phyloP scores from a whole-genome alignment of 768 basidiomycete genomes.

The Suillus fuscotomentosus region DNA sequence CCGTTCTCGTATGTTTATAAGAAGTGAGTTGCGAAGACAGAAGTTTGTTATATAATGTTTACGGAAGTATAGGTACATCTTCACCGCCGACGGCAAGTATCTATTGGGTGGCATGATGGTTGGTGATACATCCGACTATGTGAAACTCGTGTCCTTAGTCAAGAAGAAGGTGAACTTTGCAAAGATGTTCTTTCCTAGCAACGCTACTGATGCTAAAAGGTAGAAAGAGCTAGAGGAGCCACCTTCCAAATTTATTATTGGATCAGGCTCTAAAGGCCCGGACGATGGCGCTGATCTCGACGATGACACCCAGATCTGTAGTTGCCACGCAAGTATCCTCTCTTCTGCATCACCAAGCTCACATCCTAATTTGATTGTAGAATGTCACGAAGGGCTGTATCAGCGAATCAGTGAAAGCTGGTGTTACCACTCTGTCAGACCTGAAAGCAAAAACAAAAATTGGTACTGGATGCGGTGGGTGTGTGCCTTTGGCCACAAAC shows the following conservation, averaged over 20 bases:
- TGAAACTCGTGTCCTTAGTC: conserved; percentile 66
- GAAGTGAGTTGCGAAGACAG: conserved; percentile 36
- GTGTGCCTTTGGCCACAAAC: conserved; percentile 52
- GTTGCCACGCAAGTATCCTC: conserved; percentile 49
- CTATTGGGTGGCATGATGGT: conserved; percentile 80
- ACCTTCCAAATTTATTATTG: conserved; percentile 67
- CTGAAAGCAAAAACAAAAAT: conserved; percentile 68
- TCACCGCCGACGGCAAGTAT: conserved; percentile 67
- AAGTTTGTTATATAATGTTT: background rate
- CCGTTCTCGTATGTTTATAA: conserved; percentile 74
- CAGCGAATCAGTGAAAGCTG: conserved; percentile 47
- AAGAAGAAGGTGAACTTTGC: conserved; percentile 55
- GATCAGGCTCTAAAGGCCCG: conserved; percentile 46
- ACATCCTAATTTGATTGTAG: conserved; percentile 21
- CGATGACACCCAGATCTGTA: conserved; percentile 71
- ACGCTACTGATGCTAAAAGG: background rate
- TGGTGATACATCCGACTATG: conserved; percentile 67
- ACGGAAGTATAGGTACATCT: conserved; percentile 48
- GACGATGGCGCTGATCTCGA: conserved; percentile 66
- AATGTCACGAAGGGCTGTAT: conserved; percentile 66
- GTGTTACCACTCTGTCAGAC: conserved; percentile 46
- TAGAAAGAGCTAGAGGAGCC: conserved; percentile 65
- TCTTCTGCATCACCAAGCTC: background rate
- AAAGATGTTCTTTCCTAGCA: background rate
- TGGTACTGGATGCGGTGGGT: conserved; percentile 74